A percentile compares a stretch with the other conserved stretches of the same genome.
Evolutionary conservation across 1,284 basidiomycete species (phyloP).

Genomic region (Ustilago cynodontis): DNA sequence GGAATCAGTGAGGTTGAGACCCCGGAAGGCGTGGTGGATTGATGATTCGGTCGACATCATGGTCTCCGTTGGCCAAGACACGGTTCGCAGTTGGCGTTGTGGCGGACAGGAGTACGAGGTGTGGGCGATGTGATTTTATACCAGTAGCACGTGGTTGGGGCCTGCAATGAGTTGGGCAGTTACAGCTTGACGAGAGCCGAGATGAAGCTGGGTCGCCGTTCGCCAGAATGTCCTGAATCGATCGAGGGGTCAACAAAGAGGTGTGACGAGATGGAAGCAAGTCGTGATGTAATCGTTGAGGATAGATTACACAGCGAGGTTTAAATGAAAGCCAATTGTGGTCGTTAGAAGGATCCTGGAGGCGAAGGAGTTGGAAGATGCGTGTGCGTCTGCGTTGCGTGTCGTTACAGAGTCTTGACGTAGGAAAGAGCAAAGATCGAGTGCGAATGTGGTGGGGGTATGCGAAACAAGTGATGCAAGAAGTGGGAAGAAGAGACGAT

Average conservation of each 20-base stretch:
- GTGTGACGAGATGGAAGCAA: neutral
- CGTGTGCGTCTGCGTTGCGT: slow-evolving; percentile 17
- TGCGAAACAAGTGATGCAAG: neutral
- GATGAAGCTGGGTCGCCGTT: neutral
- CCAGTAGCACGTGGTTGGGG: neutral
- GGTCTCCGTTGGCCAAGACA: slow-evolving; percentile 1
- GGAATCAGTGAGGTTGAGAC: slow-evolving; percentile 36
- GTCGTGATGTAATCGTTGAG: neutral
- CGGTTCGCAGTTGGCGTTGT: neutral
- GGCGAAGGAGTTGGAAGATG: neutral
- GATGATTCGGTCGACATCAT: slow-evolving; percentile 52
- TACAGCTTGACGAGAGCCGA: neutral
- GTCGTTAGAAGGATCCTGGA: neutral
- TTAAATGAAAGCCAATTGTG: neutral
- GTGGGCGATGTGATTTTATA: neutral
- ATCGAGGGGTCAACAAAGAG: neutral
- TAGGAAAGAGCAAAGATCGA: neutral
- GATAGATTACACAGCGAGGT: neutral
- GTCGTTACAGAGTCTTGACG: slow-evolving; percentile 17
- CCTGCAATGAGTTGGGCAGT: neutral
- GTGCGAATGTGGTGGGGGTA: slow-evolving; percentile 1
- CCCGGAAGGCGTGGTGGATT: slow-evolving; percentile 40
- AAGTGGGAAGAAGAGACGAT: slow-evolving; percentile 4
- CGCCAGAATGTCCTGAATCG: neutral
- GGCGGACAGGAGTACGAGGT: neutral